Conservation (phyloP, 495 filamentous ascomycete genomes). For the Lasiosphaeria miniovina region DNA sequence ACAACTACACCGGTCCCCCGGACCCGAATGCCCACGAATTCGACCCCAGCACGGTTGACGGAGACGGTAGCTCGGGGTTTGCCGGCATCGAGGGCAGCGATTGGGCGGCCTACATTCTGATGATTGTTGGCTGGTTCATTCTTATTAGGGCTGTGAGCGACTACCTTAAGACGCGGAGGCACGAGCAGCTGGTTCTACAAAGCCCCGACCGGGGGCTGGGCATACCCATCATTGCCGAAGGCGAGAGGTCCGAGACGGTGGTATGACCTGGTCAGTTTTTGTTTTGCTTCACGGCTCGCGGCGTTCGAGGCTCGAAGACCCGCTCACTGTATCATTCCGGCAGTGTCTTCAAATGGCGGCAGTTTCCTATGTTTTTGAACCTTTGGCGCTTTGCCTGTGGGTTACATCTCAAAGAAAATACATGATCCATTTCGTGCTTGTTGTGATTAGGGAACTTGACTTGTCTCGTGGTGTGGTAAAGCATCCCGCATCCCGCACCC, state of each 20-base stretch:
- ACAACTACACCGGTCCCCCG: slow-evolving; percentile 60
- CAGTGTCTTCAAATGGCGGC: too few relatives aligned
- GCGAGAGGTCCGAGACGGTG: slow-evolving; percentile 76
- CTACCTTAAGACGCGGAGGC: slow-evolving; percentile 79
- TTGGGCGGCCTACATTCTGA: slow-evolving; percentile 88
- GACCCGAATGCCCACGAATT: slow-evolving; percentile 92
- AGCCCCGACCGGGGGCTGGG: slow-evolving; percentile 88
- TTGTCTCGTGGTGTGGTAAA: too few relatives aligned
- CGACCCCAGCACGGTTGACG: slow-evolving; percentile 62
- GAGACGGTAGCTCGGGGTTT: slow-evolving; percentile 32
- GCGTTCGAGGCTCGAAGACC: not conserved
- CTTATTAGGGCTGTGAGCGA: slow-evolving; percentile 86
- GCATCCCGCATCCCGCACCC: too few relatives aligned
- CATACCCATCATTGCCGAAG: slow-evolving; percentile 84
- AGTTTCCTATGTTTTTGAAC: too few relatives aligned
- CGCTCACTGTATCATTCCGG: too few relatives aligned
- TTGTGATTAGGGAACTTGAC: too few relatives aligned
- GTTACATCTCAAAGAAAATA: too few relatives aligned
- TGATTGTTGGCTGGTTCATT: slow-evolving; percentile 99
- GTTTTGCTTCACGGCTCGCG: not conserved
- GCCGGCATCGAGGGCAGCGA: slow-evolving; percentile 66
- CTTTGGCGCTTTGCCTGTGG: too few relatives aligned
- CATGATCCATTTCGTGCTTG: too few relatives aligned
- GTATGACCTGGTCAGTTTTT: slow-evolving; percentile 50
- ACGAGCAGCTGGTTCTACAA: slow-evolving; percentile 89